These are phyloP conservation scores for Spirogloea muscicola DNA, from an alignment of 139 green algal species.

Conservation along the genomic window DNA sequence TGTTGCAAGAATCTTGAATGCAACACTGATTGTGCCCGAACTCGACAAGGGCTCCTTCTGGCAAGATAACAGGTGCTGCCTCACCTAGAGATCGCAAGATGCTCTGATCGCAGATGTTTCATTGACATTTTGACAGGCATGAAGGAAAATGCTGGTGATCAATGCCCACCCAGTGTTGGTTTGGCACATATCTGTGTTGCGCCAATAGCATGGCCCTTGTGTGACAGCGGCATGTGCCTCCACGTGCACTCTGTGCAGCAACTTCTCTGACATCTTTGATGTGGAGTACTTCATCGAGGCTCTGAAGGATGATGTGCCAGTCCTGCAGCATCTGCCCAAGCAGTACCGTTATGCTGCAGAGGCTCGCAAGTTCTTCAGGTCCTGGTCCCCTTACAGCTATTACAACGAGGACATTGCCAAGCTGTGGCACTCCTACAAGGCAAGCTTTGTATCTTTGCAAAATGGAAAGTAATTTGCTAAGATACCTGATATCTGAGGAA, in stretches of 20 bases:
- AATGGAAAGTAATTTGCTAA: too few species aligned
- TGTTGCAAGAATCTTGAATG: slow-evolving; percentile 37
- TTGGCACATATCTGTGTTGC: too few species aligned
- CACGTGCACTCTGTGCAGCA: slow-evolving; percentile 1
- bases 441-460: too few species aligned
- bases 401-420: slow-evolving; percentile 8
- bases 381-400: not conserved
- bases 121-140: too few species aligned
- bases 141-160: too few species aligned
- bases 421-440: slow-evolving; percentile 26
- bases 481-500: too few species aligned
- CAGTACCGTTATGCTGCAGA: not conserved
- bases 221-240: too few species aligned
- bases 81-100: too few species aligned
- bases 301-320: slow-evolving; percentile 3
- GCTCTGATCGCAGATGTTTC: too few species aligned
- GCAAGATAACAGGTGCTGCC: slow-evolving; percentile 18
- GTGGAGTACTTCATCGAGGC: slow-evolving; percentile 10
- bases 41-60: slow-evolving; percentile 43
- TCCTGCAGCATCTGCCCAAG: slow-evolving; percentile 17
- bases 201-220: too few species aligned
- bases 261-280: slow-evolving; percentile 35
- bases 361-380: slow-evolving; percentile 1
- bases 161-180: too few species aligned
- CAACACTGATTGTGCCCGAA: slow-evolving; percentile 34